A percentile compares a stretch with the other conserved stretches of the same genome.
Evolutionary conservation across 306 rosid species (phyloP).

Genomic region (Cicer pinnatifidum): DNA sequence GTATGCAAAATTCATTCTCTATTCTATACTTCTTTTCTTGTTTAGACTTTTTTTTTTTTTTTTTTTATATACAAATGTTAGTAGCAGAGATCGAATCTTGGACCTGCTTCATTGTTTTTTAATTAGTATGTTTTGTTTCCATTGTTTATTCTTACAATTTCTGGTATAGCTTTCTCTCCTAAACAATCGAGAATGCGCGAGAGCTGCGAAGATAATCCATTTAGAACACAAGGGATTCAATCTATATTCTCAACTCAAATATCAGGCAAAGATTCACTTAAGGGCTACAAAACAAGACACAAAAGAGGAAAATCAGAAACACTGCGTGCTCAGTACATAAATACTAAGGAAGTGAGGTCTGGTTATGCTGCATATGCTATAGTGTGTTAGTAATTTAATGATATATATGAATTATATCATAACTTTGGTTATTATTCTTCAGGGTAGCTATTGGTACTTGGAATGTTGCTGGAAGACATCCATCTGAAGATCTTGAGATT

Average conservation of each 20-base stretch:
- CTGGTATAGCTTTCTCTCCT: constrained; percentile 59
- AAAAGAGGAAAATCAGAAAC: constrained; percentile 97
- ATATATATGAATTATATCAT: constrained; percentile 42
- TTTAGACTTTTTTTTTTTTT: constrained; percentile 16
- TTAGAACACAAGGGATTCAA: constrained; percentile 54
- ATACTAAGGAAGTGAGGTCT: constrained; percentile 87
- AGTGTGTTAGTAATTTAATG: constrained; percentile 29
- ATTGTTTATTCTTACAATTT: constrained; percentile 45
- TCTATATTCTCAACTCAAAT: constrained; percentile 53
- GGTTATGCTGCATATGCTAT: constrained; percentile 40
- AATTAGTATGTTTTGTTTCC: neutral
- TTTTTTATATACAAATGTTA: neutral
- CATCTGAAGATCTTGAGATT: constrained; percentile 73
- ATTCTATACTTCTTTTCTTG: constrained; percentile 19
- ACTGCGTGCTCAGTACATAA: constrained; percentile 90
- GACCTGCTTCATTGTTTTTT: neutral
- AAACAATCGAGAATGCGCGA: constrained; percentile 51
- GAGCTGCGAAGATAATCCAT: constrained; percentile 50
- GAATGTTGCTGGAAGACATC: constrained; percentile 93
- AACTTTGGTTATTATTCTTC: constrained; percentile 48
- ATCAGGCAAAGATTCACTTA: constrained; percentile 64
- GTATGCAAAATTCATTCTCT: constrained; percentile 52
- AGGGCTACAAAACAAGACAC: constrained; percentile 58
- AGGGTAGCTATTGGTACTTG: constrained; percentile 87
- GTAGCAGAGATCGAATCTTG: too few relatives aligned